Evolutionary conservation across 768 basidiomycete genomes (phyloP).

Genomic region (Leccinum truebloodii): DNA sequence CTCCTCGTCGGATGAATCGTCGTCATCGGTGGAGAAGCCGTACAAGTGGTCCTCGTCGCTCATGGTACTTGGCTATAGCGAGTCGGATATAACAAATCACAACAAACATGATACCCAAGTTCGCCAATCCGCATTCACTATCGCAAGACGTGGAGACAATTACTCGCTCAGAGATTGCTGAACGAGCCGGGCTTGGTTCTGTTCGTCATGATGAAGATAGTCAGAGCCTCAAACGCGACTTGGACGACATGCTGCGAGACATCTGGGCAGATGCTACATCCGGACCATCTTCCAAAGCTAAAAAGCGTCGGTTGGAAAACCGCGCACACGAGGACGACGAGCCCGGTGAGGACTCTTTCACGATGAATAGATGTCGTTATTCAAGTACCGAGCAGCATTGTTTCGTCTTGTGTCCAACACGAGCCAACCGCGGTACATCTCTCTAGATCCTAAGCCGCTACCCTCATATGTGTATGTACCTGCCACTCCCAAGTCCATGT

Average conservation of each 20-base stretch:
- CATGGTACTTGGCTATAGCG: slow-evolving; percentile 9
- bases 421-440: slow-evolving; percentile 37
- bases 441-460: slow-evolving; percentile 43
- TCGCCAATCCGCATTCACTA: slow-evolving; percentile 48
- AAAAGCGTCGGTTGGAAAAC: slow-evolving; percentile 3
- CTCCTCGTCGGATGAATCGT: slow-evolving; percentile 80
- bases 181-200: slow-evolving; percentile 8
- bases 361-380: background rate
- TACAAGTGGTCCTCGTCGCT: slow-evolving; percentile 52
- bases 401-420: slow-evolving; percentile 51
- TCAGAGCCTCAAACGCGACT: slow-evolving; percentile 19
- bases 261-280: slow-evolving; percentile 18
- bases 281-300: background rate
- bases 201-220: slow-evolving; percentile 8
- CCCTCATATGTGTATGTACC: slow-evolving; percentile 37
- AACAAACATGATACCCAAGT: slow-evolving; percentile 40
- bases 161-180: slow-evolving; percentile 38
- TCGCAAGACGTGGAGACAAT: slow-evolving; percentile 33
- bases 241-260: slow-evolving; percentile 25
- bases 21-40: slow-evolving; percentile 78
- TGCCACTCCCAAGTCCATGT: background rate
- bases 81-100: slow-evolving; percentile 18
- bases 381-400: slow-evolving; percentile 28
- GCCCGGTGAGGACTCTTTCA: slow-evolving; percentile 1
- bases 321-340: background rate